Evolutionary conservation across 441 rosid genomes (phyloP).

Genomic region (Croton laevigatus): DNA sequence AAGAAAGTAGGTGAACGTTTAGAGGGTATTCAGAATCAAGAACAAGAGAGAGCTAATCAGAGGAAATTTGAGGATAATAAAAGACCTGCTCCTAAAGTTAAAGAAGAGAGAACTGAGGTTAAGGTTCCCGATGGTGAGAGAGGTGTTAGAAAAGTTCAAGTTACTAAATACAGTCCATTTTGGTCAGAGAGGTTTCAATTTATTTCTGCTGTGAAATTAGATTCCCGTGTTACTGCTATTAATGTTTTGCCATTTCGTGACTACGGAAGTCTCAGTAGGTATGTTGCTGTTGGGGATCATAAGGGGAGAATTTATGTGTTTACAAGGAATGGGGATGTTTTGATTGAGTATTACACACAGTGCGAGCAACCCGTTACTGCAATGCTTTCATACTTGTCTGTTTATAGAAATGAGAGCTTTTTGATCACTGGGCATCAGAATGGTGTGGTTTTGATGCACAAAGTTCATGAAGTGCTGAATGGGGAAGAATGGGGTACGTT

Average conservation of each 20-base stretch:
- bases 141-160: conserved; percentile 43
- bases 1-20: conserved; percentile 15
- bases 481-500: conserved; percentile 68
- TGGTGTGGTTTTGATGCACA: conserved; percentile 66
- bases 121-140: conserved; percentile 35
- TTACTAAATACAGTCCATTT: conserved; percentile 67
- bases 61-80: conserved; percentile 17
- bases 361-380: conserved; percentile 64
- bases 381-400: conserved; percentile 71
- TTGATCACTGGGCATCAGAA: conserved; percentile 78
- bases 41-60: conserved; percentile 25
- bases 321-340: conserved; percentile 75
- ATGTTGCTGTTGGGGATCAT: conserved; percentile 84
- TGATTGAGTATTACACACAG: conserved; percentile 53
- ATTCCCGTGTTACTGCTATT: conserved; percentile 64
- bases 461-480: conserved; percentile 53
- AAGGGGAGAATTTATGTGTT: conserved; percentile 73
- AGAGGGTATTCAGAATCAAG: conserved; percentile 22
- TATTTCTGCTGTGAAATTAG: conserved; percentile 83
- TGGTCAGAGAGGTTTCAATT: conserved; percentile 96
- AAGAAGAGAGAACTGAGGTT: conserved; percentile 23
- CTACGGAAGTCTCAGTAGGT: conserved; percentile 76
- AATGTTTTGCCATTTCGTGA: conserved; percentile 78
- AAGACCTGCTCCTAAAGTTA: conserved; percentile 24
- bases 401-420: conserved; percentile 70